Percentiles rank a stretch among this genome's conserved stretches.
Evolutionary conservation across 1,139 yeast species (phyloP).

Genomic region (Diutina siamensis): DNA sequence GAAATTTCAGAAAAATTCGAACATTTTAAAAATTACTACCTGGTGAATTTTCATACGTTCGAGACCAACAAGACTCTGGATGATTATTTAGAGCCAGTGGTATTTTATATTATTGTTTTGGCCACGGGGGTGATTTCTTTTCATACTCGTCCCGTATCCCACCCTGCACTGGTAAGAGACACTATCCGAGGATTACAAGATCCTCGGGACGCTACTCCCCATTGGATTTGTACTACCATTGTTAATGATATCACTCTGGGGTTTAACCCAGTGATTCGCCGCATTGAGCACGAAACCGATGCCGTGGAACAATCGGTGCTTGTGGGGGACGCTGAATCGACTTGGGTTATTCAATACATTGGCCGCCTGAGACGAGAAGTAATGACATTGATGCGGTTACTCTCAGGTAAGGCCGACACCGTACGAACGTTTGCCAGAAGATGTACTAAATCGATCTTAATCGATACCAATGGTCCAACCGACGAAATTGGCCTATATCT

Average conservation of each 20-base stretch:
- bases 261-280: conserved; percentile 81
- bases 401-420: conserved; percentile 94
- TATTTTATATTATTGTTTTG: conserved; percentile 81
- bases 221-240: conserved; percentile 89
- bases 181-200: conserved; percentile 86
- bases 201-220: conserved; percentile 77
- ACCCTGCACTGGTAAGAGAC: conserved; percentile 80
- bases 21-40: conserved; percentile 60
- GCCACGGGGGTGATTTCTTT: conserved; percentile 74
- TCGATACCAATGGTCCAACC: too few species aligned
- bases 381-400: conserved; percentile 82
- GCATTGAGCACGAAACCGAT: conserved; percentile 84
- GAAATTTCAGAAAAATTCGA: conserved; percentile 83
- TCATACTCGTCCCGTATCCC: conserved; percentile 73
- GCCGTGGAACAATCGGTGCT: conserved; percentile 70
- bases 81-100: conserved; percentile 80
- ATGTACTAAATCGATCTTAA: too few species aligned
- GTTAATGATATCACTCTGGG: conserved; percentile 92
- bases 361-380: conserved; percentile 86
- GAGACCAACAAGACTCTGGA: conserved; percentile 67
- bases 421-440: conserved; percentile 95
- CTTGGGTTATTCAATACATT: conserved; percentile 63
- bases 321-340: conserved; percentile 14
- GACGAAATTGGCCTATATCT: conserved; percentile 78
- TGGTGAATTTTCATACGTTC: conserved; percentile 74